Evolutionary conservation across 2,329 filamentous ascomycete genomes (phyloP).

Genomic region (Immersiporthe knoxdaviesiana): DNA sequence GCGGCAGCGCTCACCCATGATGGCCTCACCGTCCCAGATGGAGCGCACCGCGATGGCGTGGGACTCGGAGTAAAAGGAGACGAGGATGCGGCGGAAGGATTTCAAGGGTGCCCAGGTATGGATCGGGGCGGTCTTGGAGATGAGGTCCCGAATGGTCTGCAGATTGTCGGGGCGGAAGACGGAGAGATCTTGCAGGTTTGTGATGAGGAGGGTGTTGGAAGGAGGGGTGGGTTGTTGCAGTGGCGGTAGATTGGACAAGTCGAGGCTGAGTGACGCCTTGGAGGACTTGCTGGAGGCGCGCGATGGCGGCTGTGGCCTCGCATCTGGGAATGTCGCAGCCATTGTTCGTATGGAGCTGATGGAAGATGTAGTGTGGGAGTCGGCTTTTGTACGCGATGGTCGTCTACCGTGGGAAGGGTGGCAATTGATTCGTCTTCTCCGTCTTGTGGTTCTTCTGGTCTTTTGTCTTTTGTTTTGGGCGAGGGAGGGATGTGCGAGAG

Average conservation of each 20-base stretch:
- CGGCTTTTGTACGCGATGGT: not conserved
- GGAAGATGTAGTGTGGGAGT: not conserved
- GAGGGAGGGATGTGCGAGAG: not conserved
- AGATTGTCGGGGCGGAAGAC: conserved; percentile 78
- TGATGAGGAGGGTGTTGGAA: conserved; percentile 84
- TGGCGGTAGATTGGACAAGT: conserved; percentile 73
- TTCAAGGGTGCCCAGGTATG: conserved; percentile 81
- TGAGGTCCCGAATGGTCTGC: conserved; percentile 71
- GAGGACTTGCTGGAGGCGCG: conserved; percentile 52
- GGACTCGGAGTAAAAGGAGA: conserved; percentile 73
- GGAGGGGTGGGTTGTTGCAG: conserved; percentile 72
- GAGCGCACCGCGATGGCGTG: conserved; percentile 72
- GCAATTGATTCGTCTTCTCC: not conserved
- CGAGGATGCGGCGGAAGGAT: conserved; percentile 80
- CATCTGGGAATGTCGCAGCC: conserved; percentile 29
- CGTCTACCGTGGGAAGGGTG: not conserved
- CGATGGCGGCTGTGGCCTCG: conserved; percentile 38
- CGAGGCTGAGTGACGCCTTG: conserved; percentile 64
- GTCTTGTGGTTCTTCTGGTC: not conserved
- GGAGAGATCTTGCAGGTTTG: conserved; percentile 72
- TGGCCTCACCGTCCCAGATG: conserved; percentile 72
- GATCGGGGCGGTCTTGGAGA: conserved; percentile 70
- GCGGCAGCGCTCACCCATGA: conserved; percentile 70
- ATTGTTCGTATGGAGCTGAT: conserved; percentile 24
- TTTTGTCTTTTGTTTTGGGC: not conserved